These are phyloP conservation scores for Russula abietina DNA, from an alignment of 768 basidiomycete species.

Conservation along the genomic window DNA sequence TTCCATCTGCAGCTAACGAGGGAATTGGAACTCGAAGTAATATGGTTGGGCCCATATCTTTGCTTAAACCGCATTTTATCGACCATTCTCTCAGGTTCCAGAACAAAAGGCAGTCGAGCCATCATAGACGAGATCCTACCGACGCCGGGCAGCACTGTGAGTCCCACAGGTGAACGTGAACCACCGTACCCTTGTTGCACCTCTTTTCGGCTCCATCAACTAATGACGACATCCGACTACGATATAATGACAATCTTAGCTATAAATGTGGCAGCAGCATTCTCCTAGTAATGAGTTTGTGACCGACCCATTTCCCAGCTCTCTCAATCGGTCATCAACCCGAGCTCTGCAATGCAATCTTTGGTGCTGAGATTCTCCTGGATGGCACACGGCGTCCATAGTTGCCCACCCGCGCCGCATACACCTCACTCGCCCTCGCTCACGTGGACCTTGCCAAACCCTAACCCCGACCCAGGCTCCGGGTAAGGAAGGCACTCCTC, in stretches of 20 bases:
- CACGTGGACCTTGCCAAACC: slow-evolving; percentile 29
- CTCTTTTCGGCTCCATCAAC: too few species aligned
- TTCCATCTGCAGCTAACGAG: too few species aligned
- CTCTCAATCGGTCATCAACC: slow-evolving; percentile 30
- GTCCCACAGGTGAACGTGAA: too few species aligned
- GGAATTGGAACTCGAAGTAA: too few species aligned
- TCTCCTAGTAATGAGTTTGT: too few species aligned
- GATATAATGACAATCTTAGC: too few species aligned
- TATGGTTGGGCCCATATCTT: slow-evolving; percentile 43
- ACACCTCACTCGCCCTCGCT: slow-evolving; percentile 70
- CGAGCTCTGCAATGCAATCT: slow-evolving; percentile 29
- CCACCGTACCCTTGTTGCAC: too few species aligned
- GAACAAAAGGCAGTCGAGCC: slow-evolving; percentile 20
- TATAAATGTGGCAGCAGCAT: too few species aligned
- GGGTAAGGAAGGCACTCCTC: too few species aligned
- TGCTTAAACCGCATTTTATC: background rate
- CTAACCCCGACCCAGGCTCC: too few species aligned
- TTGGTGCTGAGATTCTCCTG: slow-evolving; percentile 8
- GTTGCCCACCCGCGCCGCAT: slow-evolving; percentile 52
- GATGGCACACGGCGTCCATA: background rate
- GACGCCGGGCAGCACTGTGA: too few species aligned
- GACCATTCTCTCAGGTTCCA: slow-evolving; percentile 20
- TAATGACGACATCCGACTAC: too few species aligned
- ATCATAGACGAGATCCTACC: background rate
- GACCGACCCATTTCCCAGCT: slow-evolving; percentile 18